Percentiles rank a stretch among this genome's conserved stretches.
Conservation (phyloP, 2,329 filamentous ascomycete species). For the Trichoderma sp. region DNA sequence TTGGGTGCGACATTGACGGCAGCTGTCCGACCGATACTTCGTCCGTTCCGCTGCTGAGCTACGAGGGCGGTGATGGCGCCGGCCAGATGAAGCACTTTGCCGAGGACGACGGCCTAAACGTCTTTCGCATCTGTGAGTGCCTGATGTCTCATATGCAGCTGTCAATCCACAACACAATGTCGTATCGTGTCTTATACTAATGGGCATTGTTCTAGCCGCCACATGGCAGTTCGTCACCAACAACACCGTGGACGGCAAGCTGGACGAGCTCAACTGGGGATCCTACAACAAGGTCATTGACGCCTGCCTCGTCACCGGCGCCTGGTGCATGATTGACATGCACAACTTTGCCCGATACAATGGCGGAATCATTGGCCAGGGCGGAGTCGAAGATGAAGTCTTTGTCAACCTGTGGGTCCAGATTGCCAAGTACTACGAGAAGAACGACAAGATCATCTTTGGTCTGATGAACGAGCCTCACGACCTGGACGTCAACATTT, state of each 20-base stretch:
- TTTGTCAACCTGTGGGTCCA: conserved; percentile 61
- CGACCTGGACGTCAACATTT: conserved; percentile 56
- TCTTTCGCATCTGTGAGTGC: conserved; percentile 52
- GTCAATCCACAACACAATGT: not conserved
- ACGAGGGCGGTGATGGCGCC: conserved; percentile 42
- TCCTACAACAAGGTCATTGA: conserved; percentile 59
- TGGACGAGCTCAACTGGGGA: conserved; percentile 51
- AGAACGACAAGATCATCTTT: conserved; percentile 56
- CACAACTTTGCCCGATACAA: conserved; percentile 65
- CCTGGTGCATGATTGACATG: conserved; percentile 61
- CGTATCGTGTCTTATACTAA: not conserved
- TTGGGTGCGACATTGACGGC: conserved; percentile 50
- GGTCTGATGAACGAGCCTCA: conserved; percentile 73
- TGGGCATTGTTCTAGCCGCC: conserved; percentile 38
- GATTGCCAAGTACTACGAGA: conserved; percentile 60
- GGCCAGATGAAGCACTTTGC: conserved; percentile 61
- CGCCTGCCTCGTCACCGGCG: conserved; percentile 57
- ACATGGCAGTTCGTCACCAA: conserved; percentile 62
- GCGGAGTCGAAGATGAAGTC: conserved; percentile 60
- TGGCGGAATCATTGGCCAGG: conserved; percentile 64
- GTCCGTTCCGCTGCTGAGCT: conserved; percentile 39
- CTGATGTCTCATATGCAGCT: not conserved
- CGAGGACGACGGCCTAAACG: conserved; percentile 53
- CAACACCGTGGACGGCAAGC: conserved; percentile 50
- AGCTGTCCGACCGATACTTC: conserved; percentile 41